A percentile compares a stretch with the other conserved stretches of the same genome.
These are phyloP conservation scores for Phytophthora sp. DNA, from an alignment of 352 stramenopile genomes.

Conservation along the genomic window DNA sequence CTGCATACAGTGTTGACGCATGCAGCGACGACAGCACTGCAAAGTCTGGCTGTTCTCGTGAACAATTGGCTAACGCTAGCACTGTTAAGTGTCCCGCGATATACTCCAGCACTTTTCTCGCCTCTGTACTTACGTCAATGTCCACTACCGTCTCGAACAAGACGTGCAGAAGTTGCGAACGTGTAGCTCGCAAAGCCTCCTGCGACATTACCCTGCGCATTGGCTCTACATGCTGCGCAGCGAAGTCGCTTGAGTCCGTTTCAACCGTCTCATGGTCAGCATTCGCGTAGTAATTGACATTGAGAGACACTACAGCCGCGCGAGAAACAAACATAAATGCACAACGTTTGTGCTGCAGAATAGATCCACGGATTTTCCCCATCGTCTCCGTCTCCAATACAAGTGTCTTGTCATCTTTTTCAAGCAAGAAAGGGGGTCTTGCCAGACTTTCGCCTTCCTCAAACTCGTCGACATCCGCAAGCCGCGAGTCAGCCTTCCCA, in stretches of 20 bases:
- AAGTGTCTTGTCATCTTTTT: constrained; percentile 89
- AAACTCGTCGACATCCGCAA: constrained; percentile 71
- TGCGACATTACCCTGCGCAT: constrained; percentile 57
- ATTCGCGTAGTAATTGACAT: constrained; percentile 44
- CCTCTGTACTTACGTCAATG: constrained; percentile 69
- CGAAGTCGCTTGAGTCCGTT: constrained; percentile 9
- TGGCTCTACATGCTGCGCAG: constrained; percentile 32
- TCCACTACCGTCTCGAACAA: constrained; percentile 83
- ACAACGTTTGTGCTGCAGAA: constrained; percentile 77
- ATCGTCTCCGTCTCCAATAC: constrained; percentile 74
- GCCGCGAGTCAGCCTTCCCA: constrained; percentile 62
- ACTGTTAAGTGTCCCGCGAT: constrained; percentile 68
- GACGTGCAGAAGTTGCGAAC: constrained; percentile 60
- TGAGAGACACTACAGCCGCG: constrained; percentile 58
- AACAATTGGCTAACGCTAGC: constrained; percentile 52
- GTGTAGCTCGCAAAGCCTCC: constrained; percentile 54
- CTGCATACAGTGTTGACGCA: constrained; percentile 75
- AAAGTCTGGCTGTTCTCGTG: constrained; percentile 66
- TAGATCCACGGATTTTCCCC: constrained; percentile 62
- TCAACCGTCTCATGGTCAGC: constrained; percentile 26
- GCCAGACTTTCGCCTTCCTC: constrained; percentile 57
- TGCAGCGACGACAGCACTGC: constrained; percentile 73
- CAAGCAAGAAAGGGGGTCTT: constrained; percentile 57
- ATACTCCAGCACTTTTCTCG: constrained; percentile 56
- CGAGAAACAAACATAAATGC: constrained; percentile 79